These are phyloP conservation scores for Lasiosphaeria ovina DNA, from an alignment of 495 filamentous ascomycete species.

Conservation along the genomic window DNA sequence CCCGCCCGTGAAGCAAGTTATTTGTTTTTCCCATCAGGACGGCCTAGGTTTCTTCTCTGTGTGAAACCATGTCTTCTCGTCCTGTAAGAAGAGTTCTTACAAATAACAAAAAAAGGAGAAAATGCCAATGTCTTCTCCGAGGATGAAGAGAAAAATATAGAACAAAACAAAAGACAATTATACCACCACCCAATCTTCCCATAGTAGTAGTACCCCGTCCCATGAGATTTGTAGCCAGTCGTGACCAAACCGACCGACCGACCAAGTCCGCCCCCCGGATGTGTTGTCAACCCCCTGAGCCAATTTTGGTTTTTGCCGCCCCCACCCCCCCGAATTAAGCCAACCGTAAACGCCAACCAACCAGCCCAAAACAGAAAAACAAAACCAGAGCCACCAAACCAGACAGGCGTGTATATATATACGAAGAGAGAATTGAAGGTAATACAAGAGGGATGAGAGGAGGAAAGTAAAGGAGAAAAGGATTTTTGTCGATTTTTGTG, in stretches of 20 bases:
- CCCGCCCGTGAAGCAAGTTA: too few species aligned
- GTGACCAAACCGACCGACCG: background rate
- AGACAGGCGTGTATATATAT: background rate
- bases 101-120: too few species aligned
- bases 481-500: background rate
- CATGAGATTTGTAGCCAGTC: background rate
- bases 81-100: too few species aligned
- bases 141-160: background rate
- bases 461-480: conserved; percentile 3
- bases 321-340: background rate
- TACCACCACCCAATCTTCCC: background rate
- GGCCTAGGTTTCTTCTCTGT: too few species aligned
- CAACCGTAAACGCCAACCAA: background rate
- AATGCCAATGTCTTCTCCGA: too few species aligned
- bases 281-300: background rate
- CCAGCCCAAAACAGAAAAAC: background rate
- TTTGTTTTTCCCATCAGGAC: too few species aligned
- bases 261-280: background rate
- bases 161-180: background rate
- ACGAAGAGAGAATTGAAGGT: background rate
- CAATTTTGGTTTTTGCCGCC: background rate
- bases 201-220: background rate
- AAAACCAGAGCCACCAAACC: background rate
- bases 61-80: too few species aligned
- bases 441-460: background rate